These are phyloP conservation scores for Albugo laibachii DNA, from an alignment of 352 stramenopile species.

Conservation along the genomic window DNA sequence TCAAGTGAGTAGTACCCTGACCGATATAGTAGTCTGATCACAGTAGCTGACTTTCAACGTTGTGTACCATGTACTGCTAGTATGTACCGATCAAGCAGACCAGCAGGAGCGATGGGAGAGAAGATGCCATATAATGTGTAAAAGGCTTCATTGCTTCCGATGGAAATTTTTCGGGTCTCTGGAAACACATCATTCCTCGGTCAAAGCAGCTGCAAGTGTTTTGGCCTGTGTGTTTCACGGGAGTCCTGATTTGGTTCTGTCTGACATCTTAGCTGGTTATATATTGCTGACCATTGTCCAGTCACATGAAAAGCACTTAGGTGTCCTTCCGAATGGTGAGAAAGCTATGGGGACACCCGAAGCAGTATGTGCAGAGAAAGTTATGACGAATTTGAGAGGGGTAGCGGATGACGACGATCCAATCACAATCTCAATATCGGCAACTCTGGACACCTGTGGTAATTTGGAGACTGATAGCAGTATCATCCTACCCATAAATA, in stretches of 20 bases:
- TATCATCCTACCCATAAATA: no score
- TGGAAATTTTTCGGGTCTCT: slow-evolving; percentile 71
- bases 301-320: slow-evolving; percentile 32
- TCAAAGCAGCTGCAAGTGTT: slow-evolving; percentile 72
- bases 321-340: background rate
- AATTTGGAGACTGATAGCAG: no score
- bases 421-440: background rate
- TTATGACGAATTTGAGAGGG: background rate
- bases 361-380: background rate
- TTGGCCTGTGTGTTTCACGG: slow-evolving; percentile 72
- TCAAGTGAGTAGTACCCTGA: no score
- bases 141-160: slow-evolving; percentile 64
- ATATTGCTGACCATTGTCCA: slow-evolving; percentile 63
- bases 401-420: background rate
- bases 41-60: no score
- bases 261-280: slow-evolving; percentile 72
- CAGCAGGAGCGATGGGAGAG: slow-evolving; percentile 56
- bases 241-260: slow-evolving; percentile 71
- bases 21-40: no score
- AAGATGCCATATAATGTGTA: slow-evolving; percentile 49
- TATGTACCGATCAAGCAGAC: no score
- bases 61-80: no score
- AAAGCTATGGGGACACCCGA: background rate
- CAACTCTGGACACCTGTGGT: background rate
- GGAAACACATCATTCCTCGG: slow-evolving; percentile 63